Base-by-base conservation (phyloP, 495 filamentous ascomycete genomes). In the Penicillium steckii region DNA sequence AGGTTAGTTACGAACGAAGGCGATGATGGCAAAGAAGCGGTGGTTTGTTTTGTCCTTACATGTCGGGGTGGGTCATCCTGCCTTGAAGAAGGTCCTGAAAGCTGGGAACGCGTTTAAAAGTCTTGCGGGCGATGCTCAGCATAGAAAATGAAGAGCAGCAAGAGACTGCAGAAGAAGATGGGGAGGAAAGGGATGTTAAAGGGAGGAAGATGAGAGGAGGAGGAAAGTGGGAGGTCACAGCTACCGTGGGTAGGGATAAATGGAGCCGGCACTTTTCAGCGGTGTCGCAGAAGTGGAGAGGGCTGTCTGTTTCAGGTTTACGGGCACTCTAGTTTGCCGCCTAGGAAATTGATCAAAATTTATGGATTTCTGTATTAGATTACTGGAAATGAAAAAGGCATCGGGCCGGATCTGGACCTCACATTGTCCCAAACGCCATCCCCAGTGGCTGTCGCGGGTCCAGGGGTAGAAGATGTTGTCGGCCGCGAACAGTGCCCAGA, bases 51-150 rank as follows among this genome's bases (percentile, higher is more conserved):
- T 47, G 23, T 61, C 41, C 72, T 65, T 73, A 77, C 74, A 77
- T 76, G 56, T 77, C 72, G 58, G 74, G 74, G 67, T 75, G 77
- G 72, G 75, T 76, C 79, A 82, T 82, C 62, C 74, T 80, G 68
- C 77, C 77, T 77, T 79, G 78, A 66, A 80, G 66, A 55, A 81
- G 74, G 66, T 81, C 78, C 72, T 81, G 78, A 57, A 81, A 81
- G 73, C 78, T 81, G 59, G 78, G 78, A 63, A 81, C 78, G 64
- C 77, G 73, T 67, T 80, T 78, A 47, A 81, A 65, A 59, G 78
- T 77, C 60, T 66, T 74, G 60, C 72, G 72, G 55, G 73, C 73
- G 70, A 76, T 64, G 65, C 70, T 77, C 60, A 77, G 72, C 74
- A 77, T 77, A 73, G 64, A 72, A 71, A 60, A 73, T 53, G 60